Percentiles rank a stretch among this genome's conserved stretches.
Conservation (phyloP, 805 yeast species). For the Myxozyma vanderwaltii region DNA sequence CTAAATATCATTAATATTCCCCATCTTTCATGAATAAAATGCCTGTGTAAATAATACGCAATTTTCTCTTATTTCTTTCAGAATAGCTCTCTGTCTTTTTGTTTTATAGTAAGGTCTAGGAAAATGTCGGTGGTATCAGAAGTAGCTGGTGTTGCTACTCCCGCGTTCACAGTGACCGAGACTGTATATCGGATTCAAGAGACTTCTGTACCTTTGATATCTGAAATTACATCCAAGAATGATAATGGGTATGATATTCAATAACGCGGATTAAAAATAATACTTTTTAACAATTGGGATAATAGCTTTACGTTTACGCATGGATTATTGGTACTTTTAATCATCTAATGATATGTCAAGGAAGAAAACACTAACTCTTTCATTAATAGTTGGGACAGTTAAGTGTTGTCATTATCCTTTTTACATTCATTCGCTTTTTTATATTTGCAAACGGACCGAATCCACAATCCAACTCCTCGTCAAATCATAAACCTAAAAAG, state of each 20-base stretch:
- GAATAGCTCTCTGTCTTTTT: background rate
- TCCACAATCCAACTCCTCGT: background rate
- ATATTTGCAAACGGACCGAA: slow-evolving; percentile 43
- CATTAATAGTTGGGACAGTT: slow-evolving; percentile 44
- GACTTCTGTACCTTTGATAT: background rate
- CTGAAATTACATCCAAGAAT: background rate
- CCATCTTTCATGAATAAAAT: too few species aligned
- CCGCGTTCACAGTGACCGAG: slow-evolving; percentile 5
- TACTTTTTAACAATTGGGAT: too few species aligned
- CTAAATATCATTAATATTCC: too few species aligned
- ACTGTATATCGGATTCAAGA: slow-evolving; percentile 12
- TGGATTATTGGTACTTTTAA: slow-evolving; percentile 31
- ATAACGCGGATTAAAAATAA: too few species aligned
- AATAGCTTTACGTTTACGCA: slow-evolving; percentile 35
- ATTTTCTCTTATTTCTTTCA: background rate
- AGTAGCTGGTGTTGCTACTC: background rate
- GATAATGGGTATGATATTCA: slow-evolving; percentile 11
- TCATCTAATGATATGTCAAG: background rate
- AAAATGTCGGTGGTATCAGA: background rate
- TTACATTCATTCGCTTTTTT: slow-evolving; percentile 46
- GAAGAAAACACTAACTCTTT: background rate
- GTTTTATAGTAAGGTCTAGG: too few species aligned
- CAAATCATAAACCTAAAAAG: slow-evolving; percentile 12
- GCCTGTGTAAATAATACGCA: too few species aligned
- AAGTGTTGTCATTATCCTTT: slow-evolving; percentile 44